These are phyloP conservation scores for Sphagnum contortum DNA, from an alignment of 225 moss, liverwort and hornwort genomes.

Conservation along the genomic window DNA sequence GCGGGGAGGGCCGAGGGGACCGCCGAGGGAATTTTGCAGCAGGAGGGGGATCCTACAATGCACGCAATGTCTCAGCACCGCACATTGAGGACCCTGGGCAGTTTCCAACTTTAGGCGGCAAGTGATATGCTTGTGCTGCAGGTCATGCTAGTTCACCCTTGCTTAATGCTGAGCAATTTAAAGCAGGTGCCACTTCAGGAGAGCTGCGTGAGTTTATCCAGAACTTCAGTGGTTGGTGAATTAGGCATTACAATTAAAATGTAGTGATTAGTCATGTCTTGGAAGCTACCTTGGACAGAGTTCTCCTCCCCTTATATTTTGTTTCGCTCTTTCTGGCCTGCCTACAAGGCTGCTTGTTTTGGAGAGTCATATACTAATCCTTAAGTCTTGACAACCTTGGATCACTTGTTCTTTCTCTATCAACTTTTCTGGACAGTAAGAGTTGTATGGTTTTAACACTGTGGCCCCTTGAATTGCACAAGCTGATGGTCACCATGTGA, in stretches of 20 bases:
- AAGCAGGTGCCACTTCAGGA: constrained; percentile 8
- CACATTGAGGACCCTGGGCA: constrained; percentile 85
- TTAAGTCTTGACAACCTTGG: too few species aligned
- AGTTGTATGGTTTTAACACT: too few species aligned
- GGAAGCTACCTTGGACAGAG: too few species aligned
- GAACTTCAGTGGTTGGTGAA: constrained; percentile 21
- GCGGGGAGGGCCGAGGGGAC: constrained; percentile 13
- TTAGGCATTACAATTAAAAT: not conserved
- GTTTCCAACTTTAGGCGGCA: constrained; percentile 78
- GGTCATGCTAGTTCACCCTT: constrained; percentile 7
- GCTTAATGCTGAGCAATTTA: not conserved
- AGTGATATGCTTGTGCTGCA: constrained; percentile 20
- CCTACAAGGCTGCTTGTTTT: too few species aligned
- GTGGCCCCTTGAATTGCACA: too few species aligned
- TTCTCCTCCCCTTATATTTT: too few species aligned
- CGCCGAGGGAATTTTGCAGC: constrained; percentile 13
- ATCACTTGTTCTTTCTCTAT: too few species aligned
- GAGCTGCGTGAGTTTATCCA: constrained; percentile 21
- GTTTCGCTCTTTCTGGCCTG: too few species aligned
- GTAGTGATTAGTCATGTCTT: too few species aligned
- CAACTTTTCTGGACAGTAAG: too few species aligned
- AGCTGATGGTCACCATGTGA: too few species aligned
- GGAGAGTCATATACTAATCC: too few species aligned
- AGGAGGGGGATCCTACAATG: constrained; percentile 20
- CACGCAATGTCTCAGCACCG: constrained; percentile 52